A percentile compares a stretch with the other conserved stretches of the same genome.
Conservation (phyloP, 1,139 yeast genomes). For the Magnusiomyces clavatus region DNA sequence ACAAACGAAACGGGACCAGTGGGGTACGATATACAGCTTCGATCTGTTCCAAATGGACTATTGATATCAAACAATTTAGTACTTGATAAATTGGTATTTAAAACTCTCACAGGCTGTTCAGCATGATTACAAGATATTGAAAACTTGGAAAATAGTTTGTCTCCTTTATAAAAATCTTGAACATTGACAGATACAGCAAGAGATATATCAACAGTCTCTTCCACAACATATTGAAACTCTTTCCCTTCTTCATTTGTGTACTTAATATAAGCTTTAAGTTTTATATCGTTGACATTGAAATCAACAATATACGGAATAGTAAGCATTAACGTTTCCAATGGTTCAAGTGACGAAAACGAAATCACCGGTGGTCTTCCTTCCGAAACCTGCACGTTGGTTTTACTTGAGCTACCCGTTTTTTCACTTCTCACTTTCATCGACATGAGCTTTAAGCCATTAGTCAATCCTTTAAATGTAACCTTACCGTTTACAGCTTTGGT, state of each 20-base stretch:
- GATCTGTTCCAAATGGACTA: conserved; percentile 27
- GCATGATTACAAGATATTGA: conserved; percentile 53
- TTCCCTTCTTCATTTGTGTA: conserved; percentile 18
- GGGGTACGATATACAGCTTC: conserved; percentile 38
- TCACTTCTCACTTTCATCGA: conserved; percentile 12
- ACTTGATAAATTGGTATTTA: conserved; percentile 38
- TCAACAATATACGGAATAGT: conserved; percentile 14
- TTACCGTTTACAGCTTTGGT: conserved; percentile 12
- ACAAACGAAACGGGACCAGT: conserved; percentile 66
- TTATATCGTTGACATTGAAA: conserved; percentile 5
- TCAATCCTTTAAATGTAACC: conserved; percentile 15
- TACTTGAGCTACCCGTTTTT: not conserved
- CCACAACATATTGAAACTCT: conserved; percentile 16
- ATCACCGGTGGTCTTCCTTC: conserved; percentile 14
- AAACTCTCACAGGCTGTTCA: conserved; percentile 47
- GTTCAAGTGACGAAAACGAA: conserved; percentile 4
- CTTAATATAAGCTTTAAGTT: conserved; percentile 14
- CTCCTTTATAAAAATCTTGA: conserved; percentile 59
- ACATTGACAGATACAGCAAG: conserved; percentile 64
- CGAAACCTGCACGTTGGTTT: not conserved
- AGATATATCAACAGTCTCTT: conserved; percentile 20
- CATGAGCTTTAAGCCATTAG: conserved; percentile 16
- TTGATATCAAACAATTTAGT: conserved; percentile 38
- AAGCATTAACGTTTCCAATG: conserved; percentile 5
- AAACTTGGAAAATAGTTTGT: conserved; percentile 55